Evolutionary conservation across 805 yeast species (phyloP).

Genomic region (Starmerella asiatica): DNA sequence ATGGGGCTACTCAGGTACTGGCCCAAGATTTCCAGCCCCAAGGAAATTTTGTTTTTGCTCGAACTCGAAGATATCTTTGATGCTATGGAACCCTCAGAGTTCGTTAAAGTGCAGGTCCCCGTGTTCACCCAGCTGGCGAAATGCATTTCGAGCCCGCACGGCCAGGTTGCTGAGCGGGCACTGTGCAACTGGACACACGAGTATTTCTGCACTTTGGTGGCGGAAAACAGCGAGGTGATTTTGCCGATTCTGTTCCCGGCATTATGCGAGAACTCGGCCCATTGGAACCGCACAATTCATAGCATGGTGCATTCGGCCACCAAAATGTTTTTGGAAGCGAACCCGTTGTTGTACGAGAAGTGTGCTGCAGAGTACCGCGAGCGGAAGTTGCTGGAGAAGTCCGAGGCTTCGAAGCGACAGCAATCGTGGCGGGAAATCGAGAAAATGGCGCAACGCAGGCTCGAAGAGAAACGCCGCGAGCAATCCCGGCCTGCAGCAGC

Average conservation of each 20-base stretch:
- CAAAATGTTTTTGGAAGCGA: conserved; percentile 83
- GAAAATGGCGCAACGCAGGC: conserved; percentile 14
- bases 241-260: conserved; percentile 86
- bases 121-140: conserved; percentile 85
- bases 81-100: conserved; percentile 87
- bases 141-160: conserved; percentile 89
- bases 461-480: conserved; percentile 1
- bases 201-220: conserved; percentile 75
- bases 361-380: conserved; percentile 79
- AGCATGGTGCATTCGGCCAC: conserved; percentile 81
- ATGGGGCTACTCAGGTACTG: conserved; percentile 86
- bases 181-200: conserved; percentile 91
- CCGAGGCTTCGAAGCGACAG: conserved; percentile 47
- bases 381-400: conserved; percentile 49
- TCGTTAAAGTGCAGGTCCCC: conserved; percentile 82
- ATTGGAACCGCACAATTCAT: conserved; percentile 91
- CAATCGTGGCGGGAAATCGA: conserved; percentile 34
- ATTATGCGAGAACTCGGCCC: conserved; percentile 64
- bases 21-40: conserved; percentile 92
- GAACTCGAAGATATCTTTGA: conserved; percentile 96
- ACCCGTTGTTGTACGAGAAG: conserved; percentile 80
- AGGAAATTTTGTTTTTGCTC: conserved; percentile 88
- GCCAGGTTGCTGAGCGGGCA: conserved; percentile 94
- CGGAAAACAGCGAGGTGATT: conserved; percentile 78
- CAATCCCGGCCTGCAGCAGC: not conserved